Base-by-base conservation (phyloP, 2,329 filamentous ascomycete genomes). In the Fusarium musae region DNA sequence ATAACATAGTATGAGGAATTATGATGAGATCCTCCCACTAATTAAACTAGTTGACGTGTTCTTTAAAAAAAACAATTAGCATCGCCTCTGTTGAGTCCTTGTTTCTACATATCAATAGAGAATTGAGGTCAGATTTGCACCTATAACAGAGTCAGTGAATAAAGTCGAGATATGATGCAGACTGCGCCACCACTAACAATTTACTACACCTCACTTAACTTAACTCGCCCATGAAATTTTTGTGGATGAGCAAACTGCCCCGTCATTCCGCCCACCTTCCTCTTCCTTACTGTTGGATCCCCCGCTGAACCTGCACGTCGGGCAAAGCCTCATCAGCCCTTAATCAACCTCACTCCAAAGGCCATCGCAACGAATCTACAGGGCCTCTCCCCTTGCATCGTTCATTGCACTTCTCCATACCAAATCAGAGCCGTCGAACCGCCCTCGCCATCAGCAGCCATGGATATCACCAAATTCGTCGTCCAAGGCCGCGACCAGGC, bases 401-500 rank as follows among this genome's bases (percentile, higher is more conserved):
- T 26, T 15, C 26, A 60, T 54, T 56, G 43, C 17, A 46, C 44
- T 30, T 30, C 9, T 16, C 49, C 30, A 63, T 59, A 60, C 32
- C 50, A 32, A 11, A 53, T 17, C 43, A 16, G 30, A 43, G 34
- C 53, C 28, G 21, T 12, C 23, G 19, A 42, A 19, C 46, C 56
- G n/a, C 44, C 63, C 37, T 44, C 16, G 36, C 56, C 58, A 47
- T 30, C 13, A 40, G 49, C 32, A 62, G 44, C 65, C 70, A 98
- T 98, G 96, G 94, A 98, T 74, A 94, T 98, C 83, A 98, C 96
- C 63, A 90, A 90, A 76, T 95, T 94, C 74, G 86, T 98, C 76
- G 89, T 95, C 79, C 90, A 91, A 59, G 91, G 93, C 74, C 89
- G 96, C 72, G 93, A 97, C 81, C 90, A 93, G 78, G 94, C 94